Evolutionary conservation across 495 filamentous ascomycete species (phyloP).

Genomic region (Xylona heveae): DNA sequence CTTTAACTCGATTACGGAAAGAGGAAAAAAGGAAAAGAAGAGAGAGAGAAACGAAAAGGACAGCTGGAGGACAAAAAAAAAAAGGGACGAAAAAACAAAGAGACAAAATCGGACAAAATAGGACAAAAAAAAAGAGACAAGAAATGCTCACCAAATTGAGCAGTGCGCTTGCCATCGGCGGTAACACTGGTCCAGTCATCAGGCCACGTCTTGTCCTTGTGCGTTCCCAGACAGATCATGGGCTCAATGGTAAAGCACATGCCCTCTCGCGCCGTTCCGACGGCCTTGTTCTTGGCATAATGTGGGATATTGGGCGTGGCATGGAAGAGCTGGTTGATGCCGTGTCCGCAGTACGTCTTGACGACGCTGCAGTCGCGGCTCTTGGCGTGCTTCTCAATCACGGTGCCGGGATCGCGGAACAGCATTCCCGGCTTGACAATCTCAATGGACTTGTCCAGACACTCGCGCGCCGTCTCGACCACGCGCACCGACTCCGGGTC

Average conservation of each 20-base stretch:
- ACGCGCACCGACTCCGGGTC: slow-evolving; percentile 68
- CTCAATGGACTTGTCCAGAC: slow-evolving; percentile 62
- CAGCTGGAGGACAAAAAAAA: not conserved
- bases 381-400: slow-evolving; percentile 77
- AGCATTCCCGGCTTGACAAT: slow-evolving; percentile 71
- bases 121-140: slow-evolving; percentile 4
- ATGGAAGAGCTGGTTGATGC: slow-evolving; percentile 73
- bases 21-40: too few relatives aligned
- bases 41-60: too few relatives aligned
- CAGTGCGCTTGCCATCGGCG: slow-evolving; percentile 58
- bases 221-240: slow-evolving; percentile 69
- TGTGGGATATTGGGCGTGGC: slow-evolving; percentile 69
- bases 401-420: slow-evolving; percentile 64
- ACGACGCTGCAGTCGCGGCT: slow-evolving; percentile 57
- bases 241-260: slow-evolving; percentile 93
- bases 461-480: slow-evolving; percentile 63
- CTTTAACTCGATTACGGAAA: too few relatives aligned
- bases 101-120: not conserved
- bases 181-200: slow-evolving; percentile 84
- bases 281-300: slow-evolving; percentile 80
- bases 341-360: slow-evolving; percentile 78
- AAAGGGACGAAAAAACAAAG: slow-evolving; percentile 3
- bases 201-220: slow-evolving; percentile 70
- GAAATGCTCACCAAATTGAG: slow-evolving; percentile 49
- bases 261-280: slow-evolving; percentile 64